Evolutionary conservation across 163 green algal species (phyloP).

Genomic region (Scenedesmus sp.): DNA sequence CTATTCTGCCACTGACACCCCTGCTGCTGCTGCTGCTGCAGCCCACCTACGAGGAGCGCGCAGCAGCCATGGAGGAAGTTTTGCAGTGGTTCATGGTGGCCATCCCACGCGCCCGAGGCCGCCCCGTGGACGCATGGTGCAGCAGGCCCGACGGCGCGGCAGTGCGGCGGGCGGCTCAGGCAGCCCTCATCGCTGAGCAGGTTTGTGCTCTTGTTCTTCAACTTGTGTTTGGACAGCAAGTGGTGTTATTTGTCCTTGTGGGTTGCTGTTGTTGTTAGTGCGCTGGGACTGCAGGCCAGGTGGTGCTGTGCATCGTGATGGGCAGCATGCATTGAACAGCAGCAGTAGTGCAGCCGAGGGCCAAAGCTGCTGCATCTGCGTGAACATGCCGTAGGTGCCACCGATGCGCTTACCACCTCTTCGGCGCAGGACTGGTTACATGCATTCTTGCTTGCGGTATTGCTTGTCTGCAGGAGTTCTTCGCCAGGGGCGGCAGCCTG

Average conservation of each 20-base stretch:
- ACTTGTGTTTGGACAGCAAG: no score
- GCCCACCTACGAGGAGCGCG: constrained; percentile 57
- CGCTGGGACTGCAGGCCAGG: no score
- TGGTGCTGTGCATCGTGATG: no score
- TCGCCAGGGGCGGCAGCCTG: constrained; percentile 62
- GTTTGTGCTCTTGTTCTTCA: no score
- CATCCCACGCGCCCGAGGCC: constrained; percentile 82
- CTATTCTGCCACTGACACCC: background rate
- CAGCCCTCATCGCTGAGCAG: constrained; percentile 48
- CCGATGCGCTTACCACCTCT: no score
- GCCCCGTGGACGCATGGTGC: constrained; percentile 59
- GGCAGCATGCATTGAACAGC: no score
- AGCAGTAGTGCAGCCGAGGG: no score
- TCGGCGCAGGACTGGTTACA: no score
- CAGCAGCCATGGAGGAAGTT: constrained; percentile 55
- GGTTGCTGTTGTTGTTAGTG: no score
- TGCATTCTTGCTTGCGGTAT: background rate
- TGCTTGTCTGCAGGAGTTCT: constrained; percentile 49
- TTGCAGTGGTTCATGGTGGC: constrained; percentile 84
- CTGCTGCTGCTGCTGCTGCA: background rate
- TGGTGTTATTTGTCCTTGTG: no score
- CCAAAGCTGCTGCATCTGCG: no score
- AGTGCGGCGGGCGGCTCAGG: constrained; percentile 32
- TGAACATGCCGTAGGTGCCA: no score
- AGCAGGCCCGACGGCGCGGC: constrained; percentile 36